These are phyloP conservation scores for Rhodotorula paludigena DNA, from an alignment of 768 basidiomycete genomes.

Conservation along the genomic window DNA sequence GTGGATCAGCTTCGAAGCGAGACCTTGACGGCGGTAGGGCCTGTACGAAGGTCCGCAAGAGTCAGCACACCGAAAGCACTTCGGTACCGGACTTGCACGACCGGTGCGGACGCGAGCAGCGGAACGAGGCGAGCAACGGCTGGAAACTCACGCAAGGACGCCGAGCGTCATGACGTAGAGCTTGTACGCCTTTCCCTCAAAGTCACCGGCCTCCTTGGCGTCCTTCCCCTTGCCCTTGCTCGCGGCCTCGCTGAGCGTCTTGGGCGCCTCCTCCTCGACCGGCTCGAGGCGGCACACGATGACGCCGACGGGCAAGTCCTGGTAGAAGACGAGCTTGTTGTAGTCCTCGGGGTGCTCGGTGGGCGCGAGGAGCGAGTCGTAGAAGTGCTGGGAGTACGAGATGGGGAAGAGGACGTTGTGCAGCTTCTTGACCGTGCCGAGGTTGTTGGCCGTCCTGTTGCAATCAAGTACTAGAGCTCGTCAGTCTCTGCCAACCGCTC, in stretches of 20 bases:
- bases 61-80: too few relatives aligned
- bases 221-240: background rate
- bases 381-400: slow-evolving; percentile 82
- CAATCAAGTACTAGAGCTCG: slow-evolving; percentile 58
- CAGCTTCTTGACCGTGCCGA: slow-evolving; percentile 68
- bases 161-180: slow-evolving; percentile 92
- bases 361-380: slow-evolving; percentile 62
- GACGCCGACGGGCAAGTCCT: slow-evolving; percentile 84
- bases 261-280: slow-evolving; percentile 4
- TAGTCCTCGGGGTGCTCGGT: slow-evolving; percentile 64
- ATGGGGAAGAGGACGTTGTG: slow-evolving; percentile 70
- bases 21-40: slow-evolving; percentile 72
- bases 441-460: slow-evolving; percentile 58
- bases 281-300: slow-evolving; percentile 78
- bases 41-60: too few relatives aligned
- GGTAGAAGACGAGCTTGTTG: slow-evolving; percentile 88
- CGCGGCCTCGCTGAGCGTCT: slow-evolving; percentile 50
- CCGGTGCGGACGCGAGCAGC: too few relatives aligned
- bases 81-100: too few relatives aligned
- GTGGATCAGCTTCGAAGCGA: slow-evolving; percentile 69
- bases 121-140: background rate
- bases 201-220: background rate
- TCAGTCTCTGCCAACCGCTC: slow-evolving; percentile 49
- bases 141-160: slow-evolving; percentile 60
- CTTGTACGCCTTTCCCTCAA: slow-evolving; percentile 8